Base-by-base conservation (phyloP, 2,329 filamentous ascomycete genomes). In the Nigrospora oryzae region DNA sequence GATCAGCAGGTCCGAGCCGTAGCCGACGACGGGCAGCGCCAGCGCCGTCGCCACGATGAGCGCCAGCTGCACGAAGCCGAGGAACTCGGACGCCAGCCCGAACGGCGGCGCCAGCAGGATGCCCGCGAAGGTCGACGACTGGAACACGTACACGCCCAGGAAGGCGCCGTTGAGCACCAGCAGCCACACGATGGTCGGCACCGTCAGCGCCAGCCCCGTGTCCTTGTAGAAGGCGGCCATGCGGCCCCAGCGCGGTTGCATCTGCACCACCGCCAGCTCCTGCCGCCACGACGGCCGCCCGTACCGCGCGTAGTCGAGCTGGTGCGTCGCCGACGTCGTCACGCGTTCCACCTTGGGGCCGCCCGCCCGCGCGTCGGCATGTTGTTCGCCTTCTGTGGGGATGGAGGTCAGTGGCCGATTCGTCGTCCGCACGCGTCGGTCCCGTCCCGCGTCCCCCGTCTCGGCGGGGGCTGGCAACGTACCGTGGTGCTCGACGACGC, bases 81-180 rank as follows among this genome's bases (percentile, higher is more conserved):
- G 45, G 37, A 40, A 52, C 6, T 46, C 46, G 5, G 41, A 45
- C 2, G 42, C 31, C n/a, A 53, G 51, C 2, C 7, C 17, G 11
- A 49, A 58, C 1, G 55, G 54, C 0, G 54, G 49, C 4, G 46
- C 30, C 41, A 47, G 47, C 5, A 57, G 38, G 28, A 58, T 52
- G 4, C 36, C 43, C 2, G 46, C 50, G 33, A 55, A 58, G 0
- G 55, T 56, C 4, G 53, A 50, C 3, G 47, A 43, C 19, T 54
- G 52, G 39, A 48, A 55, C 13, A 58, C 44, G n/a, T 58, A 54
- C 40, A 56, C 45, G 2, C 54, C 54, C 11, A 58, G 30, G 40
- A 50, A 52, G 1, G 51, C 52, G 4, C 56, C 56, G 40, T 58
- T 58, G 32, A 56, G 36, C 16, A 53, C 36, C 2, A 56, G 33